These are phyloP conservation scores for Lachancea sp. DNA, from an alignment of 805 yeast genomes.

Conservation along the genomic window DNA sequence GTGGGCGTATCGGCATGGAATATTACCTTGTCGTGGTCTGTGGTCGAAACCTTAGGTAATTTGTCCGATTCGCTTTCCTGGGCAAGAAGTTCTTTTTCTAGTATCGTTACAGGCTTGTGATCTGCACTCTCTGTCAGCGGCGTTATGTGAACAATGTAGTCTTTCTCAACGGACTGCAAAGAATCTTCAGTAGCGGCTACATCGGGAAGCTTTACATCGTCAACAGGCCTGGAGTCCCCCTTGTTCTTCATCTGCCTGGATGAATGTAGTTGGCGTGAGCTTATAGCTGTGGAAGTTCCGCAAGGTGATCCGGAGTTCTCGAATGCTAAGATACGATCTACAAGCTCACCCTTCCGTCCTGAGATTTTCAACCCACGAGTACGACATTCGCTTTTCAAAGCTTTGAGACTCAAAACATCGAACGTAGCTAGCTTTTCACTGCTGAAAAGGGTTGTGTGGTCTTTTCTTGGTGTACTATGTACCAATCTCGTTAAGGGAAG, in stretches of 20 bases:
- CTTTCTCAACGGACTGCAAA: constrained; percentile 39
- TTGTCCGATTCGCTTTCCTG: not conserved
- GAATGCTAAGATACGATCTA: constrained; percentile 31
- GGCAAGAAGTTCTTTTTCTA: constrained; percentile 22
- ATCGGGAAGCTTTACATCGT: constrained; percentile 45
- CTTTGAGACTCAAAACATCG: constrained; percentile 43
- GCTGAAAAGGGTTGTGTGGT: constrained; percentile 23
- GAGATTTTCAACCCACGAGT: constrained; percentile 51
- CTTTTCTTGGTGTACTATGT: constrained; percentile 27
- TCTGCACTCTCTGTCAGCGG: constrained; percentile 47
- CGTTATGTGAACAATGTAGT: constrained; percentile 38
- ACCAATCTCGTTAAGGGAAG: constrained; percentile 16
- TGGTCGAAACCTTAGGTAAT: constrained; percentile 11
- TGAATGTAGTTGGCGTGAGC: constrained; percentile 10
- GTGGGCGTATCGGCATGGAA: constrained; percentile 8
- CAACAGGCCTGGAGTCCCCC: constrained; percentile 54
- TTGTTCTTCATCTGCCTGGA: constrained; percentile 35
- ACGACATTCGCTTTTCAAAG: constrained; percentile 53
- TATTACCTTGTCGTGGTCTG: constrained; percentile 13
- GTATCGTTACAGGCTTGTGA: constrained; percentile 30
- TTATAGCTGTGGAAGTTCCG: not conserved
- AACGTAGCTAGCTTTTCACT: constrained; percentile 23
- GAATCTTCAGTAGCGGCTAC: constrained; percentile 19
- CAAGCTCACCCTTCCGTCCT: constrained; percentile 56
- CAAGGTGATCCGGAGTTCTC: constrained; percentile 11